phyloP scores from a whole-genome alignment of 495 filamentous ascomycete species.

The Neurospora sp. region DNA sequence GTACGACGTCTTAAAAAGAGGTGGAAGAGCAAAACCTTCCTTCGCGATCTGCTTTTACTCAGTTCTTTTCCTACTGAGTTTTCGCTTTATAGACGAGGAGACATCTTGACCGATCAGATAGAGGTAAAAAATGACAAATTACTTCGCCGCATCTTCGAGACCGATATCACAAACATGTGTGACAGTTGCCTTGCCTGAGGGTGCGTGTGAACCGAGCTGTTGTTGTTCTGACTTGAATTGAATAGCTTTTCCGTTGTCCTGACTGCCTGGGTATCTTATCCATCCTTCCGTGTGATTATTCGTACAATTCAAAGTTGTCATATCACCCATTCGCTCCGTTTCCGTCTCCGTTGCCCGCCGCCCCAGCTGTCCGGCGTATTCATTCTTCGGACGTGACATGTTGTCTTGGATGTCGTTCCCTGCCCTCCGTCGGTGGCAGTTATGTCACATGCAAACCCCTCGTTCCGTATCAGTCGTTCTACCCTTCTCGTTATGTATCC shows the following conservation, averaged over 20 bases:
- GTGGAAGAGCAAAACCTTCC: slow-evolving; percentile 52
- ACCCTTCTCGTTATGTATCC: neutral
- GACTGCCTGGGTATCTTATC: neutral
- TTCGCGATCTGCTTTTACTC: slow-evolving; percentile 41
- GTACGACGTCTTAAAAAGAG: slow-evolving; percentile 62
- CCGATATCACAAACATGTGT: neutral
- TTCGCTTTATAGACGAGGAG: slow-evolving; percentile 40
- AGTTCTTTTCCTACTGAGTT: slow-evolving; percentile 20
- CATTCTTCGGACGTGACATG: neutral
- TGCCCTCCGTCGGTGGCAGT: neutral
- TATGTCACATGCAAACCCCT: no score
- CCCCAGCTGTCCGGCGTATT: neutral
- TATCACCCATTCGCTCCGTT: no score
- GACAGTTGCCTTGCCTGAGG: neutral
- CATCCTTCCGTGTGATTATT: neutral
- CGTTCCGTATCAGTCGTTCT: no score
- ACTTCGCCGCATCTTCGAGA: neutral
- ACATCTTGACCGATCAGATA: slow-evolving; percentile 10
- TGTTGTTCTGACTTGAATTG: neutral
- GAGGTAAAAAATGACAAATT: neutral
- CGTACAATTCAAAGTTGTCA: neutral
- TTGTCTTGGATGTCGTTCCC: neutral
- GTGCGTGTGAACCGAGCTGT: neutral
- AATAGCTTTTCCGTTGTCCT: neutral
- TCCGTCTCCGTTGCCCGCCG: neutral